A percentile compares a stretch with the other conserved stretches of the same genome.
phyloP scores from a whole-genome alignment of 495 filamentous ascomycete species.

The Hyaloscypha bicolor region DNA sequence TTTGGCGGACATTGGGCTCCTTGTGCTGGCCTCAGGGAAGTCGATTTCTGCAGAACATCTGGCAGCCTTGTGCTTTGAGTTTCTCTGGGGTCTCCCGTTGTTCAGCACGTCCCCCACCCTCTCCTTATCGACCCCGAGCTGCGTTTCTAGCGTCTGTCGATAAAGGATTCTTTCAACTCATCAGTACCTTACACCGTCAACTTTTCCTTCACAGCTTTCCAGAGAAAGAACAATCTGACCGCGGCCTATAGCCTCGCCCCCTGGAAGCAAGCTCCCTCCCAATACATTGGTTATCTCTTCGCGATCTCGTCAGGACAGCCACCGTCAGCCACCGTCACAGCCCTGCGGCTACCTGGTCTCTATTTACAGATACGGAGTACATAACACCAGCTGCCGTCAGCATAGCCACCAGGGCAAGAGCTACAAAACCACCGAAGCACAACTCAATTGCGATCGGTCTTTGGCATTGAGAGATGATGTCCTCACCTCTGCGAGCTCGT shows the following conservation, averaged over 20 bases:
- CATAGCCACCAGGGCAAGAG: neutral
- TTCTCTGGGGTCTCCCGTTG: neutral
- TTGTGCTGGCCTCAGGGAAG: neutral
- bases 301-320: neutral
- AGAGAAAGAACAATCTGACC: neutral
- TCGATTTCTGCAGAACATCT: neutral
- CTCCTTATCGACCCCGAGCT: neutral
- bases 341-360: neutral
- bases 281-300: neutral
- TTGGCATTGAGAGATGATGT: conserved; percentile 6
- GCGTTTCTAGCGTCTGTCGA: neutral
- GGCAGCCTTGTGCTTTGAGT: neutral
- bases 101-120: neutral
- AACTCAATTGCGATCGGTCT: neutral
- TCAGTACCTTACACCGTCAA: neutral
- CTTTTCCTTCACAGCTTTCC: neutral
- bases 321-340: neutral
- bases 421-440: neutral
- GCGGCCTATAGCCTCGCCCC: neutral
- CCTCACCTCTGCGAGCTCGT: conserved; percentile 15
- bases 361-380: neutral
- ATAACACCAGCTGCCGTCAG: neutral
- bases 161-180: neutral
- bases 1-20: neutral
- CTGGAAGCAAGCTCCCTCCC: neutral